Conservation (phyloP, 768 basidiomycete species). For the Leucocoprinus leucothites region DNA sequence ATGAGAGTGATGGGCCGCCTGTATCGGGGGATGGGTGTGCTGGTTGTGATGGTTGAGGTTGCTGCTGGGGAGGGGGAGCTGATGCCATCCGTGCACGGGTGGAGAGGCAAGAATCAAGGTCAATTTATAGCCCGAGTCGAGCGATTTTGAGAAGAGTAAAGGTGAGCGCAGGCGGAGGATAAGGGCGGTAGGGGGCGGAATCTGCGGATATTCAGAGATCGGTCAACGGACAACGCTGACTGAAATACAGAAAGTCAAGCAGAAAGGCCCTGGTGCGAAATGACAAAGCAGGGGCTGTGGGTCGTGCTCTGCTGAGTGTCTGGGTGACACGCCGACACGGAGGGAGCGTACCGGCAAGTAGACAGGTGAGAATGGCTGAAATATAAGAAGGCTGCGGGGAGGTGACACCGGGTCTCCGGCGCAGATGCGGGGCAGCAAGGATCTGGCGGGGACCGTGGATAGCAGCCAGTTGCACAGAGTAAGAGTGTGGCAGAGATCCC, state of each 20-base stretch:
- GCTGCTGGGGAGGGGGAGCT: conserved; percentile 23
- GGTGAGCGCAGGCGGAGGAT: not conserved
- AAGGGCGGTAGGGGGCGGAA: not conserved
- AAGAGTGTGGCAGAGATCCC: not conserved
- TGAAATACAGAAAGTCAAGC: not conserved
- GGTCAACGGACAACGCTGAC: not conserved
- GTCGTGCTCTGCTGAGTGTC: not conserved
- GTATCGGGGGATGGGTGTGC: conserved; percentile 19
- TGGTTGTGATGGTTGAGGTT: conserved; percentile 19
- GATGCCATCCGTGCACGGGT: conserved; percentile 24
- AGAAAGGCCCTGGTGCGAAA: not conserved
- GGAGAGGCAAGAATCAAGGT: not conserved
- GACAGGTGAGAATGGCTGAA: not conserved
- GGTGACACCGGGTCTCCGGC: not conserved
- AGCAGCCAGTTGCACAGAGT: not conserved
- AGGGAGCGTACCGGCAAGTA: conserved; percentile 3
- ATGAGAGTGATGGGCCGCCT: conserved; percentile 39
- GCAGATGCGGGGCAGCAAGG: not conserved
- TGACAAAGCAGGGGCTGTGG: not conserved
- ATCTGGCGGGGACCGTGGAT: not conserved
- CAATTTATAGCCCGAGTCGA: not conserved
- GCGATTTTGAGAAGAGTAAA: conserved; percentile 1
- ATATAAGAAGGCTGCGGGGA: not conserved
- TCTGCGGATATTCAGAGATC: conserved; percentile 3
- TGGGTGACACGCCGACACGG: not conserved